Evolutionary conservation across 2,329 filamentous ascomycete genomes (phyloP), one percentile per base, ranked within the genome.

Genomic region (Podosphaera fusca): DNA sequence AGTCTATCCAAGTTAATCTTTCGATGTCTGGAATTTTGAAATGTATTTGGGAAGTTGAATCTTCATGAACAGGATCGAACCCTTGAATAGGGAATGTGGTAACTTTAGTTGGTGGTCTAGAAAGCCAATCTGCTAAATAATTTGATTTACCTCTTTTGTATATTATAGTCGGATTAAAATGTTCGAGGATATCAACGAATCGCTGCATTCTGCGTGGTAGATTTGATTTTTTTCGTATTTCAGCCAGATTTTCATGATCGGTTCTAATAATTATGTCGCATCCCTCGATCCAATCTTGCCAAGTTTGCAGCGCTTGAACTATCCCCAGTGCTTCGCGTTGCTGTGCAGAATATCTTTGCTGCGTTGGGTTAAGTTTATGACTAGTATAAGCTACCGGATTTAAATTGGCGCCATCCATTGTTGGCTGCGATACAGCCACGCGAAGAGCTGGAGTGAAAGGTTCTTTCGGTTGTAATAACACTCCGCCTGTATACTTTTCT

Each of bases 141-240:
- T 54, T 54, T 2, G 21, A 54, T 54, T 54, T 54, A 14, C 12
- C 34, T 42, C 7, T 54, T 31, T 42, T 54, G 2, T 54, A 54
- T 10, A 54, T 35, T 52, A 57, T 54, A n/a, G 33, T 51, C 42
- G 55, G 45, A 52, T 54, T n/a, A 31, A 54, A 30, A 40, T 56
- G 10, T 45, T 49, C 55, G 36, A 51, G 29, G 29, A 56, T 34
- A 9, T 56, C 55, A 7, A 51, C 14, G 14, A 49, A 57, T 33
- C 49, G 29, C 30, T 50, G 40, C 29, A 55, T 51, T 7, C 38
- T 29, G 30, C 52, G 9, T 29, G 52, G 35, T 30, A 54, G n/a
- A 8, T 54, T 54, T 9, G 34, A 29, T 10, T 54, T 54, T 40
- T 30, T 55, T 9, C 21, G 21, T 3, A 55, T 55, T 10, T 21